These are phyloP conservation scores for Prunus kanzakura DNA, from an alignment of 306 rosid species.

Conservation along the genomic window DNA sequence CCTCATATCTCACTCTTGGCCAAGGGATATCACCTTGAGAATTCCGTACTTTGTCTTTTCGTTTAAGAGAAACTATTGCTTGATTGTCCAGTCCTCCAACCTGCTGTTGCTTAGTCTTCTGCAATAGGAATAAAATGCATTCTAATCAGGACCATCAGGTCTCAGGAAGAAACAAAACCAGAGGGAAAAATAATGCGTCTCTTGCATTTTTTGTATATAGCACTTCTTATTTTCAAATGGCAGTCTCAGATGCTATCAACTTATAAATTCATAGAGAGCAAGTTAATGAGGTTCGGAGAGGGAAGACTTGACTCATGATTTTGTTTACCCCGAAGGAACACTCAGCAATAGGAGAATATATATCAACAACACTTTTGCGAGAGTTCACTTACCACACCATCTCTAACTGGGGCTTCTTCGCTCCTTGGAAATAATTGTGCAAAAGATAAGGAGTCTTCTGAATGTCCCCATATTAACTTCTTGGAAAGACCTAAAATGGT, in stretches of 20 bases:
- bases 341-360: not conserved
- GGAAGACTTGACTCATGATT: not conserved
- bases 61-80: not conserved
- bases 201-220: too few relatives aligned
- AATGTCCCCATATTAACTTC: not conserved
- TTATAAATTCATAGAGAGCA: too few relatives aligned
- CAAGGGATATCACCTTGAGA: not conserved
- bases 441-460: constrained; percentile 6
- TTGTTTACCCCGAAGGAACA: not conserved
- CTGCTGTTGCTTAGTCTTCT: constrained; percentile 5
- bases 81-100: not conserved
- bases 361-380: not conserved
- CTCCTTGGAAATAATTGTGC: not conserved
- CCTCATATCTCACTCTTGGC: not conserved
- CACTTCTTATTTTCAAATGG: too few relatives aligned
- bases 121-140: not conserved
- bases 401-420: not conserved
- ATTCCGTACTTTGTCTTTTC: not conserved
- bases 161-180: constrained; percentile 5
- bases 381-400: constrained; percentile 6
- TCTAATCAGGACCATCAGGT: not conserved
- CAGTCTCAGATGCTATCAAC: too few relatives aligned
- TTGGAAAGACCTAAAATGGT: not conserved
- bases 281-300: too few relatives aligned
- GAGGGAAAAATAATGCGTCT: not conserved